Percentiles rank a stretch among this genome's conserved stretches.
These are phyloP conservation scores for Angomonas deanei DNA, from an alignment of 208 protist species.

Conservation along the genomic window DNA sequence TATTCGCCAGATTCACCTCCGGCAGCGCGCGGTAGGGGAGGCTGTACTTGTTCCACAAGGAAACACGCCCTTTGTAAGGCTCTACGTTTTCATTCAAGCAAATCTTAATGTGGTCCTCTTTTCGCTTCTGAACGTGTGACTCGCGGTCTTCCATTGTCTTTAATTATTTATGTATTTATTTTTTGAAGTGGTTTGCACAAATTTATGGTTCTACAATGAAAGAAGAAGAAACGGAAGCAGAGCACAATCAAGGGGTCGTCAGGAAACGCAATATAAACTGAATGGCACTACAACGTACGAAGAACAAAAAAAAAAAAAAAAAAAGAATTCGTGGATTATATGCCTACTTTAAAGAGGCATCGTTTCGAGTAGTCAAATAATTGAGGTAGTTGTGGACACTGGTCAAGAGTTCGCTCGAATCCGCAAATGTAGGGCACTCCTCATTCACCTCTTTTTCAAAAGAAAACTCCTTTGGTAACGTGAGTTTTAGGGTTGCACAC, in stretches of 20 bases:
- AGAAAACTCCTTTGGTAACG: slow-evolving; percentile 41
- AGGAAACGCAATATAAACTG: neutral
- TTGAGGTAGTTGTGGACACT: slow-evolving; percentile 54
- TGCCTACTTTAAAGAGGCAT: slow-evolving; percentile 24
- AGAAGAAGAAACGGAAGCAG: neutral
- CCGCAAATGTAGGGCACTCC: slow-evolving; percentile 13
- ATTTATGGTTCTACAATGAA: neutral
- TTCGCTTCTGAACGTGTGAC: slow-evolving; percentile 60
- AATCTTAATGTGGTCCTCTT: slow-evolving; percentile 91
- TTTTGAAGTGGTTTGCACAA: neutral
- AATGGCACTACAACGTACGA: neutral
- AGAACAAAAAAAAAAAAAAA: neutral
- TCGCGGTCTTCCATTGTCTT: slow-evolving; percentile 41
- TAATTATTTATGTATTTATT: neutral
- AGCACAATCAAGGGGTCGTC: too few species aligned
- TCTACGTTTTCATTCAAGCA: slow-evolving; percentile 82
- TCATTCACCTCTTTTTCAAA: slow-evolving; percentile 39
- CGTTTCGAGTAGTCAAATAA: slow-evolving; percentile 65
- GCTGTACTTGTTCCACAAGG: slow-evolving; percentile 77
- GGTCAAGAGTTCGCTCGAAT: slow-evolving; percentile 31
- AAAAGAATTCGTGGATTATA: neutral
- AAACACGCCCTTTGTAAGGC: slow-evolving; percentile 49
- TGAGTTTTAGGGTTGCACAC: slow-evolving; percentile 63
- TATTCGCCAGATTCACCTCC: slow-evolving; percentile 70
- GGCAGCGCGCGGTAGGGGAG: slow-evolving; percentile 86